Conservation (phyloP, 2,329 filamentous ascomycete genomes). For the Phialemonium atrogriseum region DNA sequence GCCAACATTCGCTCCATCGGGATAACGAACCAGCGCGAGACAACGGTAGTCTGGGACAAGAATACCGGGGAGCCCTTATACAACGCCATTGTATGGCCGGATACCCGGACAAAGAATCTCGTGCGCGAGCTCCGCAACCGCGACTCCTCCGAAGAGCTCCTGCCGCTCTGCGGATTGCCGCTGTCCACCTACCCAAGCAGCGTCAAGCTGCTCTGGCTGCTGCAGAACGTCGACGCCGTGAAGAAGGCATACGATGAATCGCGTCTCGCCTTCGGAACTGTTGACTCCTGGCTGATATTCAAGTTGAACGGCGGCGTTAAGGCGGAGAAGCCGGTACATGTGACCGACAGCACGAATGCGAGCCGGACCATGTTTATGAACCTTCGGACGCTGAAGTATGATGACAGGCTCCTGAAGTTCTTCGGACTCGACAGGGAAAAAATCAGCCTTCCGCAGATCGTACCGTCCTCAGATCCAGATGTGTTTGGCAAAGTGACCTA, state of each 20-base stretch:
- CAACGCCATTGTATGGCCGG: constrained; percentile 86
- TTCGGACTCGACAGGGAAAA: constrained; percentile 65
- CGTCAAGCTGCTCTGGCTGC: constrained; percentile 77
- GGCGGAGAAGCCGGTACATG: constrained; percentile 53
- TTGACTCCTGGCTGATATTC: constrained; percentile 84
- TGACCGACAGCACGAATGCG: constrained; percentile 83
- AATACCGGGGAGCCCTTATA: constrained; percentile 71
- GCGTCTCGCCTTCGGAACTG: constrained; percentile 73
- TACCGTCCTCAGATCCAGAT: constrained; percentile 67
- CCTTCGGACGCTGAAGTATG: constrained; percentile 70
- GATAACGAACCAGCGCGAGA: constrained; percentile 88
- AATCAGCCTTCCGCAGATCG: constrained; percentile 71
- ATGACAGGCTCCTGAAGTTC: constrained; percentile 67
- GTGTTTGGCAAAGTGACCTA: constrained; percentile 61
- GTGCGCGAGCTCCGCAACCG: constrained; percentile 68
- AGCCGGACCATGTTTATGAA: constrained; percentile 95
- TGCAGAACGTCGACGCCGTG: constrained; percentile 63
- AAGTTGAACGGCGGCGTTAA: constrained; percentile 67
- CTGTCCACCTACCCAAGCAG: constrained; percentile 84
- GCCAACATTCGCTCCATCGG: constrained; percentile 69
- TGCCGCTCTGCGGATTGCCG: constrained; percentile 68
- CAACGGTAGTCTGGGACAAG: constrained; percentile 76
- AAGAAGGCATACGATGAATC: constrained; percentile 68
- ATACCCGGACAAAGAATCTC: constrained; percentile 65
- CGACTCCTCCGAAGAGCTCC: constrained; percentile 59